Evolutionary conservation across 148 eudicot species (phyloP).

Genomic region (Drosera capensis): DNA sequence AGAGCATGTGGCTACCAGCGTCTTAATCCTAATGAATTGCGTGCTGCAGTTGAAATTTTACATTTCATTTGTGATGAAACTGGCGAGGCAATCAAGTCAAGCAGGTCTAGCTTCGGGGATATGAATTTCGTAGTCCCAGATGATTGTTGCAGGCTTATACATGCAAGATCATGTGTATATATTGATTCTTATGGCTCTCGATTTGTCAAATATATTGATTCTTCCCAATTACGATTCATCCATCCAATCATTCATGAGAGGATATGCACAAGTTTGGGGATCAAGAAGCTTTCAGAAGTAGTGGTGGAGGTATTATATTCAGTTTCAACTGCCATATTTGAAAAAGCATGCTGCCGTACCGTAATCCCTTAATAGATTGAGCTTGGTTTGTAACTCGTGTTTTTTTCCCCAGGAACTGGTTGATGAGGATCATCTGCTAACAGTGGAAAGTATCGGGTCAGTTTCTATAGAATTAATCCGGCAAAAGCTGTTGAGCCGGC

Average conservation of each 20-base stretch:
- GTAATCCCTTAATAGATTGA: neutral
- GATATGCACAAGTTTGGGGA: constrained; percentile 46
- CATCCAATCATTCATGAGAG: constrained; percentile 68
- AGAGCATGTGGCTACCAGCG: constrained; percentile 95
- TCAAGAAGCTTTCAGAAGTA: constrained; percentile 73
- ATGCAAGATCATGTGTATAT: constrained; percentile 79
- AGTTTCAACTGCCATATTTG: constrained; percentile 3
- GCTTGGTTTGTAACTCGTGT: neutral
- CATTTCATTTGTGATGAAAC: constrained; percentile 55
- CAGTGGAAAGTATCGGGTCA: constrained; percentile 43
- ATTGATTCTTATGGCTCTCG: constrained; percentile 81
- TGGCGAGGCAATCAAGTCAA: constrained; percentile 22
- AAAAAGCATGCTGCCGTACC: neutral
- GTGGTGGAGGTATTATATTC: constrained; percentile 67
- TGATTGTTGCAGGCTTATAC: constrained; percentile 88
- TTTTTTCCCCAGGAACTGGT: constrained; percentile 46
- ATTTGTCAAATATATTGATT: constrained; percentile 61
- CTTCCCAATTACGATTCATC: constrained; percentile 59
- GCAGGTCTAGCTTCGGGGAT: constrained; percentile 38
- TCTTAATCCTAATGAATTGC: constrained; percentile 93
- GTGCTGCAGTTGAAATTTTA: constrained; percentile 83
- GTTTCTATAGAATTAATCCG: constrained; percentile 36
- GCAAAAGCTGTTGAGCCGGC: constrained; percentile 48
- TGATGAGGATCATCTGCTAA: constrained; percentile 29
- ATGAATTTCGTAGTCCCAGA: constrained; percentile 80